Evolutionary conservation across 495 filamentous ascomycete genomes (phyloP), one percentile per base, ranked within the genome.

Genomic region (Penicillium coprophilum): DNA sequence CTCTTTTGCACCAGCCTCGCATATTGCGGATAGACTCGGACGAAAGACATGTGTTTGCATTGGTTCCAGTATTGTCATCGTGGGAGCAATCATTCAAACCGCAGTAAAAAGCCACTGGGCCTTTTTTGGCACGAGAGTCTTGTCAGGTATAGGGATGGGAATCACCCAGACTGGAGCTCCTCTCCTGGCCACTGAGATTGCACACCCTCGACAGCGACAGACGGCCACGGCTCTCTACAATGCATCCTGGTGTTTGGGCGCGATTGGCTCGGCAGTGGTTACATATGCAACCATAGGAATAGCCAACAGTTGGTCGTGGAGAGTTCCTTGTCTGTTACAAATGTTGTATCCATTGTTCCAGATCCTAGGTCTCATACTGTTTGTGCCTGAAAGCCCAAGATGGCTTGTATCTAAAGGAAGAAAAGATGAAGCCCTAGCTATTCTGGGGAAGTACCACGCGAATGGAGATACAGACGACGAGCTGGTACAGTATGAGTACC

Each of bases 321-420:
- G 45, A 24, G 13, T 56, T n/a, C 58, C 64, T 17, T 67, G 64
- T 39, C 39, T 67, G 19, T 47, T 67, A 10, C 64, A 67, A 19
- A 54, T 63, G 1, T 53, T 36, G 8, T 67, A 53, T 32, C 64
- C 64, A 9, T 6, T 64, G 3, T 20, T 43, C 17, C 62, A 65
- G 23, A 31, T 67, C 1, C 13, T 66, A 5, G 60, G 61, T 1
- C 45, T 54, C 21, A 10, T 65, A 0, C 24, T 53, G 1, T 52
- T 67, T 45, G 59, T 64, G 6, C 64, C 64, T 0, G 64, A 67
- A 28, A 67, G 64, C 17, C 61, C 61, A 2, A 59, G 65, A 6
- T 79, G 77, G 77, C 70, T 79, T 24, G 70, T 80, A 21, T 71
- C 71, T 4, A 69, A 70, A 27, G 66, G 67, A 44, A 52, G 69